These are phyloP conservation scores for Phytophthora tubulina DNA, from an alignment of 352 stramenopile genomes.

Conservation along the genomic window DNA sequence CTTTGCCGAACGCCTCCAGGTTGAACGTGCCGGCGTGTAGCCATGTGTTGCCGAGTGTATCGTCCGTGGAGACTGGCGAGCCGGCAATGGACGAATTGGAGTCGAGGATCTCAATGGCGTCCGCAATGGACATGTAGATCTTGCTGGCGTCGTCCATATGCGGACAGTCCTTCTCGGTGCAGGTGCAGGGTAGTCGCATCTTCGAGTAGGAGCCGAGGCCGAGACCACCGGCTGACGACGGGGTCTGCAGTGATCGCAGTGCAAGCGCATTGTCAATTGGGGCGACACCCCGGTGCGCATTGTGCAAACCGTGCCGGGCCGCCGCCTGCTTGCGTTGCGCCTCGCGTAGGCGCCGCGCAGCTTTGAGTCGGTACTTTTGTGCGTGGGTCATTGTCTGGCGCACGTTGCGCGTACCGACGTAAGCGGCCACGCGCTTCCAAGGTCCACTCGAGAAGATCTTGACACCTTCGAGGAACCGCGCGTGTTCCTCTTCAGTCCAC, in stretches of 20 bases:
- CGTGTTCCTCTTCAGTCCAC: constrained; percentile 79
- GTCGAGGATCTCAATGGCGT: constrained; percentile 56
- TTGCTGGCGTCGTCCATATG: constrained; percentile 48
- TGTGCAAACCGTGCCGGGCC: constrained; percentile 45
- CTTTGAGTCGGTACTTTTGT: constrained; percentile 81
- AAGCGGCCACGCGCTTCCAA: constrained; percentile 77
- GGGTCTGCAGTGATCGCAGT: constrained; percentile 28
- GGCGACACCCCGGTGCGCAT: constrained; percentile 23
- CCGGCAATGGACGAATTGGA: constrained; percentile 29
- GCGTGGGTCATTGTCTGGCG: constrained; percentile 86
- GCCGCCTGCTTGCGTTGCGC: constrained; percentile 60
- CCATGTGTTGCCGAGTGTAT: constrained; percentile 31
- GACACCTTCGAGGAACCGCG: constrained; percentile 79
- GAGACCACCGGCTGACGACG: constrained; percentile 20
- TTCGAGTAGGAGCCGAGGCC: constrained; percentile 47
- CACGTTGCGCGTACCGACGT: constrained; percentile 80
- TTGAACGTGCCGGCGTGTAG: constrained; percentile 30
- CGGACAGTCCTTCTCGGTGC: constrained; percentile 42
- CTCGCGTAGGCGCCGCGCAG: constrained; percentile 64
- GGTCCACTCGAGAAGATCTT: constrained; percentile 78
- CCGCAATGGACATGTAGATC: constrained; percentile 58
- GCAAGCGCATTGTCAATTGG: constrained; percentile 6
- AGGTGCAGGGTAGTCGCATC: constrained; percentile 43
- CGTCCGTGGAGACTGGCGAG: constrained; percentile 43
- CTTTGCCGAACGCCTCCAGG: constrained; percentile 27